Percentiles rank a stretch among this genome's conserved stretches.
phyloP scores from a whole-genome alignment of 495 filamentous ascomycete species.

The Massariosphaeria phaeospora region DNA sequence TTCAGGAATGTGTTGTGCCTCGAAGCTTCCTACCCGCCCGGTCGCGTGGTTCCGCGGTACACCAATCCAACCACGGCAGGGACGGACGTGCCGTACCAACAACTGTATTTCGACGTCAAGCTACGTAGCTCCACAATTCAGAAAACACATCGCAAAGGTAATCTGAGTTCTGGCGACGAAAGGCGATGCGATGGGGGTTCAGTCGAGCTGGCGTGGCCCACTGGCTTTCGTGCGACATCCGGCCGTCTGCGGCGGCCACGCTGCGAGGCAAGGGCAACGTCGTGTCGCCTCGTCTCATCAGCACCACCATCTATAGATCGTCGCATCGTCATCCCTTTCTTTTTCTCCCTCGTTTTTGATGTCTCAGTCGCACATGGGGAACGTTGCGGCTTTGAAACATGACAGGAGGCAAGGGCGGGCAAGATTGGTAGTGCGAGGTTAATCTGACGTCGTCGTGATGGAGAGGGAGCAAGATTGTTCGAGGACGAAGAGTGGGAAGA shows the following conservation, averaged over 20 bases:
- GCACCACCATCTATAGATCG: neutral
- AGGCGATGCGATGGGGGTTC: neutral
- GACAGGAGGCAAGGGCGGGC: conserved; percentile 1
- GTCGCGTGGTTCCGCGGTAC: neutral
- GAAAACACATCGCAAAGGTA: neutral
- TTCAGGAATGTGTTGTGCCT: neutral
- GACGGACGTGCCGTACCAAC: neutral
- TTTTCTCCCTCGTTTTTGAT: neutral
- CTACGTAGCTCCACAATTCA: neutral
- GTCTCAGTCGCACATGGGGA: conserved; percentile 8
- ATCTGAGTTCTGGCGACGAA: neutral
- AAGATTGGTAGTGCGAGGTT: too few relatives aligned
- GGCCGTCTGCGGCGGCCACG: neutral
- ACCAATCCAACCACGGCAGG: neutral
- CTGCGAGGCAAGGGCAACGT: neutral
- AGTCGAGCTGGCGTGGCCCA: neutral
- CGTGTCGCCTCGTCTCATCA: neutral
- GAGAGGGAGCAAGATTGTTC: too few relatives aligned
- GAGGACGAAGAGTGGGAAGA: too few relatives aligned
- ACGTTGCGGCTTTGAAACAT: conserved; percentile 5
- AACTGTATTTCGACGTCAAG: neutral
- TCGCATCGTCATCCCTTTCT: neutral
- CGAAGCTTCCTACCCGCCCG: neutral
- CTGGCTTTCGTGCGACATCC: neutral
- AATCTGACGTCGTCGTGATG: too few relatives aligned